These are phyloP conservation scores for Trichoderma sp. DNA, from an alignment of 2,329 filamentous ascomycete species.

Conservation along the genomic window DNA sequence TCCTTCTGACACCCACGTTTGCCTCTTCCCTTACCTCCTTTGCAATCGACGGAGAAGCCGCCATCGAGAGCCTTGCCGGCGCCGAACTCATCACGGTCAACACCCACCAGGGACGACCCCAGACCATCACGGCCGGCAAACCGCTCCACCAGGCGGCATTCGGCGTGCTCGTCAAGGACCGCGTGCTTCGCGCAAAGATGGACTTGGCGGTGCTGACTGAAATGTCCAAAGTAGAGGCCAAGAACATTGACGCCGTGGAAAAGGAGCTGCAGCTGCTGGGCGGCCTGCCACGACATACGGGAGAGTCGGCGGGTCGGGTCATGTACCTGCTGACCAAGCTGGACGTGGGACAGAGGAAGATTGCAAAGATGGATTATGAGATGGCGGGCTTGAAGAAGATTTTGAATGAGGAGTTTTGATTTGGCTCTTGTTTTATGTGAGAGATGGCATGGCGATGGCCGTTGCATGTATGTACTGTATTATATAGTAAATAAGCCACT, in stretches of 20 bases:
- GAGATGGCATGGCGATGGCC: not conserved
- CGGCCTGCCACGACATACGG: constrained; percentile 68
- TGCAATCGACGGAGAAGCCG: constrained; percentile 66
- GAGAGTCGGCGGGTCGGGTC: constrained; percentile 66
- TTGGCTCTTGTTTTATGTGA: not conserved
- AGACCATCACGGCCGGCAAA: constrained; percentile 75
- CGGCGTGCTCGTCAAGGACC: constrained; percentile 67
- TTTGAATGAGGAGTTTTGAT: constrained; percentile 46
- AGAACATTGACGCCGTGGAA: constrained; percentile 77
- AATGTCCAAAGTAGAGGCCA: constrained; percentile 69
- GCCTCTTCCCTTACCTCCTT: constrained; percentile 53
- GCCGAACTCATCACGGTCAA: constrained; percentile 82
- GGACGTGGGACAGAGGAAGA: constrained; percentile 70
- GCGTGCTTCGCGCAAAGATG: constrained; percentile 71
- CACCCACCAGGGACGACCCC: constrained; percentile 73
- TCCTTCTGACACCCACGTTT: constrained; percentile 77
- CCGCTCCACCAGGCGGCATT: constrained; percentile 89
- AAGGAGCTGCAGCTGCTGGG: constrained; percentile 73
- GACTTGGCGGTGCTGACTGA: constrained; percentile 71
- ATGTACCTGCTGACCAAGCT: constrained; percentile 75
- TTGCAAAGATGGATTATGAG: constrained; percentile 72
- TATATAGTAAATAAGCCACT: not conserved
- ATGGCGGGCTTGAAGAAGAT: constrained; percentile 72
- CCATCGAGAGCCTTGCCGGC: constrained; percentile 78
- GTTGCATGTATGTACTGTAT: constrained; percentile 7